Conservation (phyloP, 352 stramenopile genomes). For the Phytophthora agathidicida region DNA sequence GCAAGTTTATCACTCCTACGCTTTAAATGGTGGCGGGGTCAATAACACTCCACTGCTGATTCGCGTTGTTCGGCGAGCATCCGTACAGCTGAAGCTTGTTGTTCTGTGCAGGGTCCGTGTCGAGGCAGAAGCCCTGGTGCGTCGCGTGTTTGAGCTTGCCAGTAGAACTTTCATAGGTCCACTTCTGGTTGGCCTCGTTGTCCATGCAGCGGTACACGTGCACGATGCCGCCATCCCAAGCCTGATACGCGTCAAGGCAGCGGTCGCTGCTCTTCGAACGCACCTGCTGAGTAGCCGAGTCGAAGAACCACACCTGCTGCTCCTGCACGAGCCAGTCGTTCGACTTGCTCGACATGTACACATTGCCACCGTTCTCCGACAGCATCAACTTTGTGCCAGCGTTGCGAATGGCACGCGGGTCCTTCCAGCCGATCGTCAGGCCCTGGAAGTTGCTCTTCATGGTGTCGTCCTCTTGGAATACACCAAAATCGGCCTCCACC, state of each 20-base stretch:
- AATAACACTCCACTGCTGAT: conserved; percentile 56
- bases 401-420: conserved; percentile 37
- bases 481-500: conserved; percentile 72
- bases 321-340: conserved; percentile 55
- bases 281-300: conserved; percentile 49
- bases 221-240: conserved; percentile 51
- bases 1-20: too few species aligned
- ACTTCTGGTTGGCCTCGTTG: conserved; percentile 69
- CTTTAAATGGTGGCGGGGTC: conserved; percentile 11
- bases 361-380: conserved; percentile 42
- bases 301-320: conserved; percentile 74
- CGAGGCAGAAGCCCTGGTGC: conserved; percentile 64
- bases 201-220: conserved; percentile 64
- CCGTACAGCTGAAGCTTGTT: conserved; percentile 70
- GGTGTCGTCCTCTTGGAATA: conserved; percentile 52
- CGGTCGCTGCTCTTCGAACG: conserved; percentile 74
- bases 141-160: conserved; percentile 47
- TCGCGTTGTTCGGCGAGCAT: conserved; percentile 58
- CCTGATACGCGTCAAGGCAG: conserved; percentile 68
- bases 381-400: conserved; percentile 32
- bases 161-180: conserved; percentile 56
- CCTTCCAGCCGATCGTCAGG: conserved; percentile 43
- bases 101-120: conserved; percentile 45
- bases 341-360: conserved; percentile 51
- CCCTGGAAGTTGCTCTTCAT: conserved; percentile 69